phyloP scores from a whole-genome alignment of 768 basidiomycete genomes.

The Pisolithus microcarpus region DNA sequence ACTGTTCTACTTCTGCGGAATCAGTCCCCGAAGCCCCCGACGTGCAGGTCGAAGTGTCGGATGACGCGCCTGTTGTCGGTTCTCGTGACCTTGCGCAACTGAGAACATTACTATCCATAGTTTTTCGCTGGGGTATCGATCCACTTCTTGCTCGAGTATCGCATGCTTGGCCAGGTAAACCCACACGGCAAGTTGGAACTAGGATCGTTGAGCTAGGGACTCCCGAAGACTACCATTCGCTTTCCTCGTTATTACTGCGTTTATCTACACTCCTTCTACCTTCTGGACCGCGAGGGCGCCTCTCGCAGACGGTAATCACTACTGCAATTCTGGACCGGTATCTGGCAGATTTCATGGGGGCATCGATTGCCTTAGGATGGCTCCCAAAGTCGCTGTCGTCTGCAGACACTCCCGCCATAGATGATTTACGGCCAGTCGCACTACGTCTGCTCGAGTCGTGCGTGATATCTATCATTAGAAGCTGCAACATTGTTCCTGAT shows the following conservation, averaged over 20 bases:
- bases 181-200: slow-evolving; percentile 14
- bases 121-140: slow-evolving; percentile 67
- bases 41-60: background rate
- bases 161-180: slow-evolving; percentile 32
- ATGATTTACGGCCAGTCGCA: slow-evolving; percentile 43
- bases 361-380: slow-evolving; percentile 66
- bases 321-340: slow-evolving; percentile 55
- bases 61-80: slow-evolving; percentile 36
- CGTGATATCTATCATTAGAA: slow-evolving; percentile 25
- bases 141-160: slow-evolving; percentile 42
- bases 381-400: slow-evolving; percentile 46
- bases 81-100: slow-evolving; percentile 59
- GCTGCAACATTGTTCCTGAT: slow-evolving; percentile 6
- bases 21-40: background rate
- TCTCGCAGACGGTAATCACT: slow-evolving; percentile 53
- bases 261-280: slow-evolving; percentile 51
- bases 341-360: slow-evolving; percentile 48
- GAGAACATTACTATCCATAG: slow-evolving; percentile 56
- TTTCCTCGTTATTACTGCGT: slow-evolving; percentile 38
- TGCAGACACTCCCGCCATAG: slow-evolving; percentile 33
- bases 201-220: slow-evolving; percentile 39
- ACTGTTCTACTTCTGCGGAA: background rate
- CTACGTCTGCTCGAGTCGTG: slow-evolving; percentile 59
- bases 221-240: slow-evolving; percentile 35
- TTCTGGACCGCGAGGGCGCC: slow-evolving; percentile 36